phyloP scores from a whole-genome alignment of 108 stramenopile genomes.

The Discostella pseudostelligera region DNA sequence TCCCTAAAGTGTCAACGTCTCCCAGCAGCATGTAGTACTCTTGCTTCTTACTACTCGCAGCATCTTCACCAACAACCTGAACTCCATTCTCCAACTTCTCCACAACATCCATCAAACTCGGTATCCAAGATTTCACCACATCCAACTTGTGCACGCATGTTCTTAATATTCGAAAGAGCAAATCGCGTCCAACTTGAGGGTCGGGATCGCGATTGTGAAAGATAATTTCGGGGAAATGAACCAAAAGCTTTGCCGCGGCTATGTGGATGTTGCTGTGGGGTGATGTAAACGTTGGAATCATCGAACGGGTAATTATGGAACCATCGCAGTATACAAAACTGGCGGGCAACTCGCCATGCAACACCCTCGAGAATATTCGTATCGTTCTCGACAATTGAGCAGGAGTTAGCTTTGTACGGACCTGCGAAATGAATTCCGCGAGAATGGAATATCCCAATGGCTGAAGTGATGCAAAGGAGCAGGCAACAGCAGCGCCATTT shows the following conservation, averaged over 20 bases:
- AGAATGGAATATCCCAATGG: conserved; percentile 90
- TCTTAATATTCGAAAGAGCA: conserved; percentile 80
- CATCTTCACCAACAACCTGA: neutral
- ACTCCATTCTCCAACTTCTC: conserved; percentile 13
- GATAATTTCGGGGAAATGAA: conserved; percentile 87
- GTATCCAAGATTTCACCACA: conserved; percentile 56
- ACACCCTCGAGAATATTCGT: conserved; percentile 81
- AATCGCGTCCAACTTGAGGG: conserved; percentile 72
- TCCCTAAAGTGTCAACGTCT: conserved; percentile 5
- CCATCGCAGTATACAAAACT: neutral
- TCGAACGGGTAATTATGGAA: neutral
- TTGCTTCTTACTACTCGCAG: too few species aligned
- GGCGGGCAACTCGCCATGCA: conserved; percentile 44
- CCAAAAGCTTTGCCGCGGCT: conserved; percentile 81
- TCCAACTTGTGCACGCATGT: conserved; percentile 85
- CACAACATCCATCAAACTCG: conserved; percentile 15
- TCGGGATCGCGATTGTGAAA: conserved; percentile 81
- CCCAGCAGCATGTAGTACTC: neutral
- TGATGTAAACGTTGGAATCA: conserved; percentile 16
- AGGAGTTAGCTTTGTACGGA: conserved; percentile 68
- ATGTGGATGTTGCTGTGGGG: conserved; percentile 65
- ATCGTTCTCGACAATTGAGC: conserved; percentile 85
- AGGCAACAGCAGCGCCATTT: conserved; percentile 9
- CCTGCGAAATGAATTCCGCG: conserved; percentile 89
- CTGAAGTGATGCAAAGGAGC: conserved; percentile 50